Evolutionary conservation across 441 rosid species (phyloP), one percentile per base, ranked within the genome.

Genomic region (Pelargonium exstipulatum): DNA sequence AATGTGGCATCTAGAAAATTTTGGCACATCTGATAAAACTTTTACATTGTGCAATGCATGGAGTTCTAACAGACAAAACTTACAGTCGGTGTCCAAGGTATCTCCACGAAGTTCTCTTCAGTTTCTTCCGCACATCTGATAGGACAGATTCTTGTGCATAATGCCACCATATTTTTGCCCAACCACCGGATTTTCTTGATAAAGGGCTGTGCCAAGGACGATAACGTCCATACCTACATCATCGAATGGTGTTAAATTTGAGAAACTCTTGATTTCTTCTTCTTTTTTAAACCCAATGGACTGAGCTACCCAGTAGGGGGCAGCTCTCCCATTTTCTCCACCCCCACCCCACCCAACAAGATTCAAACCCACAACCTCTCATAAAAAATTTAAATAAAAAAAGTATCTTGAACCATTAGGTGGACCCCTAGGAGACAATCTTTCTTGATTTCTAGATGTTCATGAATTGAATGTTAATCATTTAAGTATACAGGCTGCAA

Each of bases 31-130:
- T n/a, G n/a, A n/a, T n/a, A n/a, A n/a, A n/a, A 26, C 24, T 58
- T 58, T 20, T 0, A 22, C 32, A 4, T 26, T 22, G 24, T 58
- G 62, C 1, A 58, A 58, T 58, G 14, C 42, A 26, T 13, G 32
- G 42, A 61, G 29, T 26, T n/a, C n/a, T 24, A 24, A 60, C 37
- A 26, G 64, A 61, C 64, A 61, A 40, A 71, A 86, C 91, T 83
- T 80, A 90, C 98, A 94, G 73, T 80, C 93, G 87, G 71, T 83
- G 80, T 70, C 92, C 94, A 20, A 91, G 80, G 74, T 84, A 88
- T 85, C 88, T 90, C 97, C 97, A 94, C 5, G 98, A 94, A 74
- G 87, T 88, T 82, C 80, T 94, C 82, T 81, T 88, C 76, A 94
- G 80, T 76, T 86, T 87, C 83, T 73, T 81, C 9, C 79, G 93